Conservation (phyloP, 176 grass and related monocot species). For the Chloris gayana region DNA sequence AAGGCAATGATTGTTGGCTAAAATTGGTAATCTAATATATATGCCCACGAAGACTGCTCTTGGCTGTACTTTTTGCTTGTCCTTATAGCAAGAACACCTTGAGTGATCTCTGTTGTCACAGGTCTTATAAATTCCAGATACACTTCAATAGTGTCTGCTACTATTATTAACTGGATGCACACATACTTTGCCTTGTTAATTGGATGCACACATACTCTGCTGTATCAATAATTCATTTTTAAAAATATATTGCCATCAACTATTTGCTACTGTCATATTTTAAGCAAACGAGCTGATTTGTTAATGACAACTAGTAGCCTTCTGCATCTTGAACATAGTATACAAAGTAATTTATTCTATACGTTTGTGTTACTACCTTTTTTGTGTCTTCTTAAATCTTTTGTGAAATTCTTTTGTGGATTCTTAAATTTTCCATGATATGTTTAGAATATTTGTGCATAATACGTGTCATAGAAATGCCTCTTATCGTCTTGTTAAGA, state of each 20-base stretch:
- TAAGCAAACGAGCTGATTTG: neutral
- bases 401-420: neutral
- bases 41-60: neutral
- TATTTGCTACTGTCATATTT: neutral
- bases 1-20: neutral
- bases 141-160: neutral
- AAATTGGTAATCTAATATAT: neutral
- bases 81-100: neutral
- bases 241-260: neutral
- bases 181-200: neutral
- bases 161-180: neutral
- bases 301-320: neutral
- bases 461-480: neutral
- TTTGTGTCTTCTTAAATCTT: neutral
- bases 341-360: neutral
- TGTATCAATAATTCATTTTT: neutral
- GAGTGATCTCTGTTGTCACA: neutral
- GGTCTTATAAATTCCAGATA: neutral
- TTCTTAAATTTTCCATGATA: neutral
- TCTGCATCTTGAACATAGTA: neutral
- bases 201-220: neutral
- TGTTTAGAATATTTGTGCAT: slow-evolving; percentile 4
- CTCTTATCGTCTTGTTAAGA: neutral
- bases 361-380: neutral
- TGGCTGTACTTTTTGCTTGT: neutral